A percentile compares a stretch with the other conserved stretches of the same genome.
Evolutionary conservation across 306 rosid species (phyloP).

Genomic region (Neltuma alba): DNA sequence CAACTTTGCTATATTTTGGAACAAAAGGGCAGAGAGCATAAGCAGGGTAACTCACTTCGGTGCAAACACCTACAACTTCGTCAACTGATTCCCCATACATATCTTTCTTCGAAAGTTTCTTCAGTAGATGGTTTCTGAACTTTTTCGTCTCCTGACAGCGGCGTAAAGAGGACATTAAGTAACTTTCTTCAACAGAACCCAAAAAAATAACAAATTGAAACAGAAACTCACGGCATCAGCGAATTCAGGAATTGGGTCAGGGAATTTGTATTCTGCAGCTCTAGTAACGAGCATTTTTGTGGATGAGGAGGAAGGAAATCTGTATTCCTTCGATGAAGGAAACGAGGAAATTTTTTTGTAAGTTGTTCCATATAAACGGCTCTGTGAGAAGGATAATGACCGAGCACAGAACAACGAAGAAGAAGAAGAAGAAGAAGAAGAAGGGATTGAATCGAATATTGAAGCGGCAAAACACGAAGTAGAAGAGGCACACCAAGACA

Average conservation of each 20-base stretch:
- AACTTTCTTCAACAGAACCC: neutral
- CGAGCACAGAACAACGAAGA: neutral
- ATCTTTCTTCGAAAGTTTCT: slow-evolving; percentile 73
- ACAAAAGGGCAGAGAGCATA: neutral
- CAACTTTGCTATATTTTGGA: neutral
- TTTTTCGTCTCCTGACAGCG: slow-evolving; percentile 69
- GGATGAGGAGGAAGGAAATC: slow-evolving; percentile 26
- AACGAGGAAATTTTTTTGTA: slow-evolving; percentile 37
- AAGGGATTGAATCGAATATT: slow-evolving; percentile 1
- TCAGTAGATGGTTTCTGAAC: slow-evolving; percentile 61
- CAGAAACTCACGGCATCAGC: slow-evolving; percentile 64
- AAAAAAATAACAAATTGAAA: neutral
- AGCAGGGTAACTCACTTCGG: slow-evolving; percentile 54
- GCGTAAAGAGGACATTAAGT: neutral
- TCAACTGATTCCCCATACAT: slow-evolving; percentile 62
- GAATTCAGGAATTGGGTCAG: slow-evolving; percentile 92
- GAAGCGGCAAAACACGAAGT: slow-evolving; percentile 29
- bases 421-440: slow-evolving; percentile 30
- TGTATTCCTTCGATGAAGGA: slow-evolving; percentile 25
- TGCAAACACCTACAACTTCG: slow-evolving; percentile 77
- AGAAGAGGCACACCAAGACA: slow-evolving; percentile 41
- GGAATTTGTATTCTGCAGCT: slow-evolving; percentile 83
- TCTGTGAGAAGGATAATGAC: slow-evolving; percentile 24
- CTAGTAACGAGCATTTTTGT: slow-evolving; percentile 22
- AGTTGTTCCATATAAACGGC: slow-evolving; percentile 9